Percentiles rank a stretch among this genome's conserved stretches.
These are phyloP conservation scores for Elsinoe arachidis DNA, from an alignment of 2,329 filamentous ascomycete species.

Conservation along the genomic window DNA sequence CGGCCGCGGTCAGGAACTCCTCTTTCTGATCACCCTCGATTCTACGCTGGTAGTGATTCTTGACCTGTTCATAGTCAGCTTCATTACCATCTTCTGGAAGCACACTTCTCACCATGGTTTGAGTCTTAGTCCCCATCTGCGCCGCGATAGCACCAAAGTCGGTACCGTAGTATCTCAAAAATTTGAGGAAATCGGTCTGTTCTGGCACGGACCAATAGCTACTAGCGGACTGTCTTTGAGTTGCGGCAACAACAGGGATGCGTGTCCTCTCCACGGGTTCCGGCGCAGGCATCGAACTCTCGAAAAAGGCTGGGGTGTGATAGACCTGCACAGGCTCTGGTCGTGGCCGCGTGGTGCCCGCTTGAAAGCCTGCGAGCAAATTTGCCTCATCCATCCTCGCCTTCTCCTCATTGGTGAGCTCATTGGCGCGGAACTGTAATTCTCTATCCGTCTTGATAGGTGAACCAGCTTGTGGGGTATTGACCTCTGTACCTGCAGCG, in stretches of 20 bases:
- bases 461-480: constrained; percentile 20
- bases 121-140: constrained; percentile 75
- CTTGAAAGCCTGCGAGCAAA: constrained; percentile 25
- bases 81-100: background rate
- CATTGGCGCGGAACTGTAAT: constrained; percentile 19
- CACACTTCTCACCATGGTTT: constrained; percentile 62
- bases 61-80: constrained; percentile 24
- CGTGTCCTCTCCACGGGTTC: constrained; percentile 13
- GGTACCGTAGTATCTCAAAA: constrained; percentile 67
- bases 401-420: constrained; percentile 26
- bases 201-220: constrained; percentile 87
- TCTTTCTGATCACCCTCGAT: constrained; percentile 34
- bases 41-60: constrained; percentile 42
- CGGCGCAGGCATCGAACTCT: background rate
- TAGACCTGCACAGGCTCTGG: constrained; percentile 13
- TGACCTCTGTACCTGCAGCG: constrained; percentile 20
- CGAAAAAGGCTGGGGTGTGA: constrained; percentile 13
- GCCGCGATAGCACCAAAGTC: constrained; percentile 68
- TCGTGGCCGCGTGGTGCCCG: constrained; percentile 15
- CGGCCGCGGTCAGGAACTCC: constrained; percentile 35
- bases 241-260: constrained; percentile 14
- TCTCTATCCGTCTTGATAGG: constrained; percentile 27
- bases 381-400: constrained; percentile 26
- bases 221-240: constrained; percentile 36
- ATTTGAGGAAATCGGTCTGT: constrained; percentile 63